A percentile compares a stretch with the other conserved stretches of the same genome.
phyloP scores from a whole-genome alignment of 192 early-diverging fungal species.

The Coemansia sp. region DNA sequence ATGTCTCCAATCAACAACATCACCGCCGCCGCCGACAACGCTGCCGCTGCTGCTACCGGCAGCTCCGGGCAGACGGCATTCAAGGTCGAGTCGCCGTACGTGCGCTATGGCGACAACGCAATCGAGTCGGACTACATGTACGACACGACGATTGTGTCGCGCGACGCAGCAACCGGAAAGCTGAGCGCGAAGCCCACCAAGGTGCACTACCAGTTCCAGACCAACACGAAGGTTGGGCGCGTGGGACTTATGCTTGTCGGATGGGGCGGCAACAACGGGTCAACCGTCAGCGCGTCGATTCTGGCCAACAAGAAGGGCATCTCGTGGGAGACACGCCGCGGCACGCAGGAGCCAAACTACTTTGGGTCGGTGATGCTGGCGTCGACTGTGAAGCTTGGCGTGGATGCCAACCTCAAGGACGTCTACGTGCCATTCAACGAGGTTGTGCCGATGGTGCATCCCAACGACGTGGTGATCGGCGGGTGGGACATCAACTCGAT shows the following conservation, averaged over 20 bases:
- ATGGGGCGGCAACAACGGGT: slow-evolving; percentile 99
- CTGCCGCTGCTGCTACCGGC: slow-evolving; percentile 31
- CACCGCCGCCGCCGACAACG: slow-evolving; percentile 20
- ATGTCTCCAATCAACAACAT: slow-evolving; percentile 47
- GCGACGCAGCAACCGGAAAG: slow-evolving; percentile 62
- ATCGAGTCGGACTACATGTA: slow-evolving; percentile 90
- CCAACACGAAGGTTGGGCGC: slow-evolving; percentile 68
- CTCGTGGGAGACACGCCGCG: slow-evolving; percentile 92
- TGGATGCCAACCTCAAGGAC: slow-evolving; percentile 79
- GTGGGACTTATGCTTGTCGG: slow-evolving; percentile 97
- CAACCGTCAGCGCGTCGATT: slow-evolving; percentile 95
- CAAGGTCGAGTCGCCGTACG: slow-evolving; percentile 88
- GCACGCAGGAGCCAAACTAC: slow-evolving; percentile 93
- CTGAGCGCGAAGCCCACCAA: slow-evolving; percentile 82
- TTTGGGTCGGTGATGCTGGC: slow-evolving; percentile 96
- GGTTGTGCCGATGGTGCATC: slow-evolving; percentile 95
- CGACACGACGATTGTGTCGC: slow-evolving; percentile 81
- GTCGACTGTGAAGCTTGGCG: slow-evolving; percentile 94
- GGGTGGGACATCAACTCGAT: slow-evolving; percentile 95
- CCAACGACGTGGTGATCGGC: slow-evolving; percentile 95
- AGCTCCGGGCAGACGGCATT: slow-evolving; percentile 62
- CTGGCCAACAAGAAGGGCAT: slow-evolving; percentile 89
- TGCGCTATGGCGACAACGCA: slow-evolving; percentile 76
- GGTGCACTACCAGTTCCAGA: slow-evolving; percentile 88
- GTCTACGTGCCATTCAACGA: slow-evolving; percentile 91